Evolutionary conservation across 2,329 filamentous ascomycete genomes (phyloP).

Genomic region (Sclerotinia subarctica): DNA sequence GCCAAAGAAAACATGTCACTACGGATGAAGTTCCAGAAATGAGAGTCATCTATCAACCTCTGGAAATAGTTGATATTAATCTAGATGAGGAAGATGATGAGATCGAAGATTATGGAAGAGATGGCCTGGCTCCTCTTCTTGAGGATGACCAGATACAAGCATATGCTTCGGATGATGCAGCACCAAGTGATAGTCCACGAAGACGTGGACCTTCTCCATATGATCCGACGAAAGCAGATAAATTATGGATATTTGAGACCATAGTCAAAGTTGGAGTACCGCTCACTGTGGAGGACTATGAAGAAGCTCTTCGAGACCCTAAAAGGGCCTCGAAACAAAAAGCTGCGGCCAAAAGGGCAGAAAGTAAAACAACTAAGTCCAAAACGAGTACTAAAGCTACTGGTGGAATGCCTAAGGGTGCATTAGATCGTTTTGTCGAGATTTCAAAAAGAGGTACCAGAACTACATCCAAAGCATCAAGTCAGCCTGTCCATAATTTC

Average conservation of each 20-base stretch:
- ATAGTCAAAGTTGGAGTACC: constrained; percentile 64
- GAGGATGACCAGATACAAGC: constrained; percentile 60
- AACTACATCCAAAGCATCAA: constrained; percentile 12
- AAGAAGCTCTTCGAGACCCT: constrained; percentile 42
- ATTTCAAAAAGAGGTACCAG: constrained; percentile 32
- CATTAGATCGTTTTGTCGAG: constrained; percentile 39
- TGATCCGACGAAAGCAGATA: constrained; percentile 63
- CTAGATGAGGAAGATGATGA: constrained; percentile 63
- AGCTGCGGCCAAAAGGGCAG: constrained; percentile 30
- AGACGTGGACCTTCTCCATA: constrained; percentile 48
- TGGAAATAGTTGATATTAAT: constrained; percentile 73
- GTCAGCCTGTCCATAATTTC: not conserved
- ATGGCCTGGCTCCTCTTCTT: constrained; percentile 54
- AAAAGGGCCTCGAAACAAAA: constrained; percentile 31
- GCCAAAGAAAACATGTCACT: constrained; percentile 64
- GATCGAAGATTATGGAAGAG: constrained; percentile 44
- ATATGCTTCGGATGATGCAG: constrained; percentile 33
- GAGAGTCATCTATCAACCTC: constrained; percentile 73
- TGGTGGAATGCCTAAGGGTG: constrained; percentile 36
- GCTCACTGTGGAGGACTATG: constrained; percentile 62
- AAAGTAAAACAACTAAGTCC: constrained; percentile 16
- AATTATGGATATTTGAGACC: constrained; percentile 66
- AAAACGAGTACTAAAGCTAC: constrained; percentile 25
- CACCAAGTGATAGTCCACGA: constrained; percentile 28
- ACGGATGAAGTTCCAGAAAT: constrained; percentile 76